Percentiles rank a stretch among this genome's conserved stretches.
Evolutionary conservation across 257 asterid species (phyloP).

Genomic region (Thymus mandschuricus): DNA sequence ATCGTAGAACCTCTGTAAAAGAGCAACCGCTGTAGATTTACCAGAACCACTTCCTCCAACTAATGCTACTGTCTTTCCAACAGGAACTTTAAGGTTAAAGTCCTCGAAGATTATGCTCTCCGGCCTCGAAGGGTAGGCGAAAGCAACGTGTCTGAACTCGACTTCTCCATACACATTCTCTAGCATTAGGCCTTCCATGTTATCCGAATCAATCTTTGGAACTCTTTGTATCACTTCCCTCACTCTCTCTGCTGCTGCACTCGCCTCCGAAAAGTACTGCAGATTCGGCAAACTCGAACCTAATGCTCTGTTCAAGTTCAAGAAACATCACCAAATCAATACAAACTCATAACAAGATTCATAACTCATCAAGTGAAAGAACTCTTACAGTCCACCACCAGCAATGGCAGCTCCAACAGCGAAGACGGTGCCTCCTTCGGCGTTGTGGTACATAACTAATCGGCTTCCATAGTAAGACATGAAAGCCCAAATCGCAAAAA

Average conservation of each 20-base stretch:
- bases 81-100: no score
- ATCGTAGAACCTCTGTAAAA: constrained; percentile 86
- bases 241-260: constrained; percentile 77
- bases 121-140: constrained; percentile 84
- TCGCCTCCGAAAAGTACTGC: constrained; percentile 78
- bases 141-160: constrained; percentile 80
- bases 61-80: constrained; percentile 79
- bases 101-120: neutral
- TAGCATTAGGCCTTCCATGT: constrained; percentile 56
- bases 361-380: neutral
- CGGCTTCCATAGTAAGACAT: constrained; percentile 84
- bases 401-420: constrained; percentile 87
- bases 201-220: constrained; percentile 45
- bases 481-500: constrained; percentile 56
- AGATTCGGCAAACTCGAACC: constrained; percentile 84
- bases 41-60: constrained; percentile 98
- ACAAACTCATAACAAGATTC: neutral
- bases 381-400: constrained; percentile 86
- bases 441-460: constrained; percentile 79
- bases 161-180: constrained; percentile 43
- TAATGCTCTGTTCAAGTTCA: constrained; percentile 53
- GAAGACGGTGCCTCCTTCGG: constrained; percentile 82
- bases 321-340: neutral
- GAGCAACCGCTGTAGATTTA: constrained; percentile 78
- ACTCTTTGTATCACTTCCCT: constrained; percentile 66